Evolutionary conservation across 1,284 basidiomycete genomes (phyloP).

Genomic region (Sanghuangporus baumii): DNA sequence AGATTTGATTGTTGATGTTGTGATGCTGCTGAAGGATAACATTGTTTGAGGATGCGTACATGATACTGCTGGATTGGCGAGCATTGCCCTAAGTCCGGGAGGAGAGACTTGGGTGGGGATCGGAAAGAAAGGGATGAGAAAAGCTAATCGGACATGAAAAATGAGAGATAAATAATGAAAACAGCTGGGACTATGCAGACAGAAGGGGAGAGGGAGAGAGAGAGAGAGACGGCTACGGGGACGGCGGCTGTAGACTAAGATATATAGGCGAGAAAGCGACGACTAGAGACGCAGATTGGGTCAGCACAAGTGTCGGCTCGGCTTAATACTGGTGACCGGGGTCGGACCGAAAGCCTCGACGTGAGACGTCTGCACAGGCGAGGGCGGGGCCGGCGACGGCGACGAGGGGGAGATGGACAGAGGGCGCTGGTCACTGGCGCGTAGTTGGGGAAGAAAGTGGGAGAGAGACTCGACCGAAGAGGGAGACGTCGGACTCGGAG

Average conservation of each 20-base stretch:
- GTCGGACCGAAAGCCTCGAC: conserved; percentile 2
- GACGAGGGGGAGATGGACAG: not conserved
- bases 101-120: conserved; percentile 17
- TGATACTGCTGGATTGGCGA: conserved; percentile 42
- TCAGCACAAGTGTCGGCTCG: not conserved
- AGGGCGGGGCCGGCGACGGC: not conserved
- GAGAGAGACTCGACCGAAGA: too few species aligned
- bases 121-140: conserved; percentile 17
- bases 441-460: not conserved
- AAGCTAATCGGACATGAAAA: conserved; percentile 16
- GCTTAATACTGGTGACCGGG: conserved; percentile 4
- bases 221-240: not conserved
- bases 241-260: conserved; percentile 10
- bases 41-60: conserved; percentile 55
- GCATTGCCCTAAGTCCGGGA: conserved; percentile 40
- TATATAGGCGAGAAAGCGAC: conserved; percentile 4
- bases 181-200: conserved; percentile 12
- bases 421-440: conserved; percentile 1
- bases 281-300: not conserved
- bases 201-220: conserved; percentile 18
- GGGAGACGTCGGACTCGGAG: not conserved
- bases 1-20: not conserved
- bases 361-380: not conserved
- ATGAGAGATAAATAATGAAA: conserved; percentile 18
- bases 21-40: conserved; percentile 32